Percentiles rank a stretch among this genome's conserved stretches.
phyloP scores from a whole-genome alignment of 2,329 filamentous ascomycete genomes.

The Aspergillus bombycis region DNA sequence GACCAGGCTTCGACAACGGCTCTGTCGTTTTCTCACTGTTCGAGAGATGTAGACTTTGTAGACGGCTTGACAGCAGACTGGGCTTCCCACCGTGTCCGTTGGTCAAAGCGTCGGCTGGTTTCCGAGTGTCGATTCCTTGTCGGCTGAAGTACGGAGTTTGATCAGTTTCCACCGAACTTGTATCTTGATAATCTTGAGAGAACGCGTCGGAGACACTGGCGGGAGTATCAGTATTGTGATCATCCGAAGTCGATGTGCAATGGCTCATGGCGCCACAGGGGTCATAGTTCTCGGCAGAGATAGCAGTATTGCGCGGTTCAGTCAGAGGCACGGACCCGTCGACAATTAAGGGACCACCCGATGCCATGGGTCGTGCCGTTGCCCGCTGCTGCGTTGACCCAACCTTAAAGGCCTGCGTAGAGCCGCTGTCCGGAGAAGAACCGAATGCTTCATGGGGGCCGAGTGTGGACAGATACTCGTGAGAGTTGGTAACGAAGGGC shows the following conservation, averaged over 20 bases:
- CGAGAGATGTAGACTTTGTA: conserved; percentile 43
- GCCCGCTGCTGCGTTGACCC: conserved; percentile 27
- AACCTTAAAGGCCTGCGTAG: conserved; percentile 24
- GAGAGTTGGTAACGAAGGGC: conserved; percentile 35
- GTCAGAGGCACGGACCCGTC: conserved; percentile 49
- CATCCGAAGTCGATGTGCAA: conserved; percentile 47
- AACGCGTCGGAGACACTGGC: conserved; percentile 42
- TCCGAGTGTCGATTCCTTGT: conserved; percentile 30
- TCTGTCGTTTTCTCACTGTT: conserved; percentile 36
- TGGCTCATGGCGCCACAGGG: conserved; percentile 41
- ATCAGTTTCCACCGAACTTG: conserved; percentile 40
- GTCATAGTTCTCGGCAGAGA: conserved; percentile 39
- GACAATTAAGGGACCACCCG: conserved; percentile 48
- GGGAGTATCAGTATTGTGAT: conserved; percentile 40
- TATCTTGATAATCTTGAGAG: conserved; percentile 44
- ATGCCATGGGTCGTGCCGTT: conserved; percentile 31
- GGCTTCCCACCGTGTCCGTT: conserved; percentile 35
- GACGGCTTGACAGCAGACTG: conserved; percentile 39
- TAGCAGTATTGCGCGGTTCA: conserved; percentile 36
- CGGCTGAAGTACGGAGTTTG: conserved; percentile 30
- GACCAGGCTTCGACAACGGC: conserved; percentile 25
- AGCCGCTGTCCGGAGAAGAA: conserved; percentile 28
- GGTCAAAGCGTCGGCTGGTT: conserved; percentile 18
- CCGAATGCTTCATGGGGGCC: conserved; percentile 29
- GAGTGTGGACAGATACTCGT: conserved; percentile 37